phyloP scores from a whole-genome alignment of 2,329 filamentous ascomycete species.

The Botrytis porri region DNA sequence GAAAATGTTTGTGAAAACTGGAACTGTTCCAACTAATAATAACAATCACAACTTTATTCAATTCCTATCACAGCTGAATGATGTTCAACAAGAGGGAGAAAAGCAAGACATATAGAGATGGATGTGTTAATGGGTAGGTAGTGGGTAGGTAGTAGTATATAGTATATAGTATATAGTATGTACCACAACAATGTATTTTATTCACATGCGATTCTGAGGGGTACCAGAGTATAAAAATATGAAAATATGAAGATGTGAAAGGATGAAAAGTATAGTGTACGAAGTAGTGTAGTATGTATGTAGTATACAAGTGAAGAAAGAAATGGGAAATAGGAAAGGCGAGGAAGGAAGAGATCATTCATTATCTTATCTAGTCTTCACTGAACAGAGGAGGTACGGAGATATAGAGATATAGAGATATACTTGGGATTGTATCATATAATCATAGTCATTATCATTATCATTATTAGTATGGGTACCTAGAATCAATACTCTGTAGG shows the following conservation, averaged over 20 bases:
- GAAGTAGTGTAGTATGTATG: too few relatives aligned
- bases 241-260: background rate
- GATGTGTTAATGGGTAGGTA: background rate
- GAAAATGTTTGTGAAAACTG: background rate
- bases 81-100: background rate
- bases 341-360: background rate
- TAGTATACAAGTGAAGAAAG: background rate
- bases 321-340: background rate
- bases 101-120: background rate
- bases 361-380: background rate
- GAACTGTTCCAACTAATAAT: background rate
- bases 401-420: conserved; percentile 2
- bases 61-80: background rate
- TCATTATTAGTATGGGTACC: too few relatives aligned
- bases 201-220: background rate
- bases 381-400: background rate
- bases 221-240: background rate
- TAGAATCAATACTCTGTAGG: background rate
- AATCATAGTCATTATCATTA: too few relatives aligned
- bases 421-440: background rate
- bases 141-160: too few relatives aligned
- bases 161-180: too few relatives aligned
- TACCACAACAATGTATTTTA: background rate
- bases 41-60: background rate
- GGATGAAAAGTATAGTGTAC: background rate